Evolutionary conservation across 2,329 filamentous ascomycete genomes (phyloP), one percentile per base, ranked within the genome.

Genomic region (Diaporthe longicolla): DNA sequence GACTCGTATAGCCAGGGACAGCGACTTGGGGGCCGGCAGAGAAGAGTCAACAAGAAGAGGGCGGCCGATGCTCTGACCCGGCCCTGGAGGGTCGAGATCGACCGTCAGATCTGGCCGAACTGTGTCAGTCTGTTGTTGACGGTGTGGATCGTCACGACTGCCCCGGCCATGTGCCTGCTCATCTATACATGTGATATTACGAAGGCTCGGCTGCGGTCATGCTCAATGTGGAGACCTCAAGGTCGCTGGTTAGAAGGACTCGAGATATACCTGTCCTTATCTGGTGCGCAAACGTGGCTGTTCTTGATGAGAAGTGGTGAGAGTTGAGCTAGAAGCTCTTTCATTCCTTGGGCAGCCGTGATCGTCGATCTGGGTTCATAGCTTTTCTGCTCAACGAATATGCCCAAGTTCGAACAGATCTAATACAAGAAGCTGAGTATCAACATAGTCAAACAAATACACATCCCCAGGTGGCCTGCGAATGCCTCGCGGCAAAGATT

Each of bases 401-500:
- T 50, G 13, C 29, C 63, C n/a, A 52, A 11, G 21, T 10, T 3
- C 21, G 45, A 43, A 26, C 13, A 52, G 45, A 52, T 63, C 21
- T 37, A 24, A n/a, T 52, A 52, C 45, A 66, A 52, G 63, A 35
- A 52, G 45, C 29, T 66, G 11, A 50, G 45, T 40, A 54, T 19
- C 45, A 68, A 54, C 37, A 40, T 32, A 54, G n/a, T 40, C 35
- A 9, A 54, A 68, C 48, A 68, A 52, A 35, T 54, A 68, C 63
- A 24, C 26, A n/a, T 54, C 13, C 26, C 65, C 29, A 70, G 26
- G 71, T 71, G 58, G 29, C 58, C 48, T 40, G 29, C 37, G 19
- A 40, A 55, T 52, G 72, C 72, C 74, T 75, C 45, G 74, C 74
- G 74, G 72, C 72, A 29, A 59, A 21, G 43, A 65, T 43, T 58